A percentile compares a stretch with the other conserved stretches of the same genome.
phyloP scores from a whole-genome alignment of 306 rosid species.

The Vicia villosa region DNA sequence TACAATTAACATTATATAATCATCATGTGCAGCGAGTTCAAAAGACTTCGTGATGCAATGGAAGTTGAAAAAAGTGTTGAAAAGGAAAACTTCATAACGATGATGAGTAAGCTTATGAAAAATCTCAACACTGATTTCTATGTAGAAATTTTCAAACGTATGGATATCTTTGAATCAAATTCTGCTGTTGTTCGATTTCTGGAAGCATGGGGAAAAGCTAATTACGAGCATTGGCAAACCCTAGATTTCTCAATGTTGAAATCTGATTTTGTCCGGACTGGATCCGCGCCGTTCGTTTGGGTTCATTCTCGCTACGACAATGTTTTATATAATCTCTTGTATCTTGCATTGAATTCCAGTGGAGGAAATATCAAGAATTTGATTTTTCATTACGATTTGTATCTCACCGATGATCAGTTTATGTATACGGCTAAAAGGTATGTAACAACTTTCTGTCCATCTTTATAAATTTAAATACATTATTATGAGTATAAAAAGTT shows the following conservation, averaged over 20 bases:
- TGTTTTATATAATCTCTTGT: background rate
- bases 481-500: no score
- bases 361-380: background rate
- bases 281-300: background rate
- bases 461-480: no score
- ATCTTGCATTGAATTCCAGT: background rate
- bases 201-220: background rate
- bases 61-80: no score
- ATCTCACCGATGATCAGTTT: background rate
- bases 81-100: background rate
- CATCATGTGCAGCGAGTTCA: no score
- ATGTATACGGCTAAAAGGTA: background rate
- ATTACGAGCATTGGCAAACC: background rate
- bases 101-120: background rate
- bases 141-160: background rate
- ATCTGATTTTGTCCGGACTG: background rate
- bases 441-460: background rate
- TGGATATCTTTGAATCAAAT: background rate
- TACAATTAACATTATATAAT: no score
- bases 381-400: constrained; percentile 1
- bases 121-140: background rate
- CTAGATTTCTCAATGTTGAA: constrained; percentile 2
- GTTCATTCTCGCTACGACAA: background rate
- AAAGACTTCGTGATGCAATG: no score
- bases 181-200: background rate